Conservation (phyloP, 116 monocot genomes). For the Iris pallida region DNA sequence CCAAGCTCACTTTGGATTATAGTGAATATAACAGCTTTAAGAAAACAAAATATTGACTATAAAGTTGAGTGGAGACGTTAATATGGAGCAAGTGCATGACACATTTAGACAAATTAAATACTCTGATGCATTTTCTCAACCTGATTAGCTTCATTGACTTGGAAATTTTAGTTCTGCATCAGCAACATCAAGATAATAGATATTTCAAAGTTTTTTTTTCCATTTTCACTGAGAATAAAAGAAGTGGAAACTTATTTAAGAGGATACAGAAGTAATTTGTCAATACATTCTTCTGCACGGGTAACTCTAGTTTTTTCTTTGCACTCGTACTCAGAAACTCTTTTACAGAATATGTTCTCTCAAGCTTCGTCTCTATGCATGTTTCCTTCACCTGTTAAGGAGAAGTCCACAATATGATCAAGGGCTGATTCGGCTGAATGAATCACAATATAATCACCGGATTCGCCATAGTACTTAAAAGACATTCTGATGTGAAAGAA, state of each 20-base stretch:
- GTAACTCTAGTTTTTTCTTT: slow-evolving; percentile 73
- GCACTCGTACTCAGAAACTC: slow-evolving; percentile 27
- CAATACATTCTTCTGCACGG: slow-evolving; percentile 81
- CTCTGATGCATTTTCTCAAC: neutral
- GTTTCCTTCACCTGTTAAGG: slow-evolving; percentile 33
- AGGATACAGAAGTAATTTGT: slow-evolving; percentile 99
- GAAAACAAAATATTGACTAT: no score
- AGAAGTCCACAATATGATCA: neutral
- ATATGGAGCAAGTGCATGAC: neutral
- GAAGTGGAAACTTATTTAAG: slow-evolving; percentile 10
- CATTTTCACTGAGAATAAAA: neutral
- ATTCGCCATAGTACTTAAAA: no score
- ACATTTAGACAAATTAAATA: neutral
- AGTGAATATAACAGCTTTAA: no score
- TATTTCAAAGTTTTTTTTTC: no score
- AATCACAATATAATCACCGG: no score
- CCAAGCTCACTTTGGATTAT: no score
- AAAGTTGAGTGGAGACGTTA: no score
- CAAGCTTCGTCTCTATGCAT: slow-evolving; percentile 6
- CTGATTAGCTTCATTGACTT: neutral
- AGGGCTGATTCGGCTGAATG: no score
- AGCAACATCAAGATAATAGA: no score
- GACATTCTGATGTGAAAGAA: no score
- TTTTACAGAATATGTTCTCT: slow-evolving; percentile 29
- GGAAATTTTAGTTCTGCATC: no score